A percentile compares a stretch with the other conserved stretches of the same genome.
Conservation (phyloP, 495 filamentous ascomycete genomes). For the Penicillium maclennaniae region DNA sequence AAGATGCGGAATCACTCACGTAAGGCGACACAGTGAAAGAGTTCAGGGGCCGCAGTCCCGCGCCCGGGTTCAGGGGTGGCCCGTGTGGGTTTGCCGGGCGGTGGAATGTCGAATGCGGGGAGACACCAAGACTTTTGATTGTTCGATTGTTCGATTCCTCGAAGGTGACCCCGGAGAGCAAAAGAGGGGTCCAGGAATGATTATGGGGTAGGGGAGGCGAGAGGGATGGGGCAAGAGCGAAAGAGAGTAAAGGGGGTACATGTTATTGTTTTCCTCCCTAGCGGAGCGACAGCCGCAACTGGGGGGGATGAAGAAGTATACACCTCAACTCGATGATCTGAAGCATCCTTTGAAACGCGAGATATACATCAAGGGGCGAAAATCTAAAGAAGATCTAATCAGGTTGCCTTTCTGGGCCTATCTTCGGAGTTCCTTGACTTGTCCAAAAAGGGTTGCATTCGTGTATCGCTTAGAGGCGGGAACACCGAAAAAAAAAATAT, state of each 20-base stretch:
- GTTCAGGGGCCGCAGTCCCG: constrained; percentile 10
- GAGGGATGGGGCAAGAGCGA: background rate
- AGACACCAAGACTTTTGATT: background rate
- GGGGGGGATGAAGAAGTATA: background rate
- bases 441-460: background rate
- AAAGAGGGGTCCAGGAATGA: background rate
- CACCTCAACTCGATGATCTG: background rate
- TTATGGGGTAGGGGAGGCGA: background rate
- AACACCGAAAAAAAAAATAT: background rate
- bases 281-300: background rate
- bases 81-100: constrained; percentile 12
- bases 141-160: background rate
- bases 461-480: background rate
- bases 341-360: background rate
- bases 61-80: constrained; percentile 15
- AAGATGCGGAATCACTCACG: background rate
- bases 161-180: background rate
- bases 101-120: constrained; percentile 1
- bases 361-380: constrained; percentile 2
- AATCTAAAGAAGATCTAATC: background rate
- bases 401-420: background rate
- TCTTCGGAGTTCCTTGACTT: background rate
- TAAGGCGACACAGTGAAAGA: background rate
- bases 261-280: constrained; percentile 4
- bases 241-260: background rate